Evolutionary conservation across 805 yeast genomes (phyloP), one percentile per base, ranked within the genome.

Genomic region (Zygosaccharomyces pseudorouxii): DNA sequence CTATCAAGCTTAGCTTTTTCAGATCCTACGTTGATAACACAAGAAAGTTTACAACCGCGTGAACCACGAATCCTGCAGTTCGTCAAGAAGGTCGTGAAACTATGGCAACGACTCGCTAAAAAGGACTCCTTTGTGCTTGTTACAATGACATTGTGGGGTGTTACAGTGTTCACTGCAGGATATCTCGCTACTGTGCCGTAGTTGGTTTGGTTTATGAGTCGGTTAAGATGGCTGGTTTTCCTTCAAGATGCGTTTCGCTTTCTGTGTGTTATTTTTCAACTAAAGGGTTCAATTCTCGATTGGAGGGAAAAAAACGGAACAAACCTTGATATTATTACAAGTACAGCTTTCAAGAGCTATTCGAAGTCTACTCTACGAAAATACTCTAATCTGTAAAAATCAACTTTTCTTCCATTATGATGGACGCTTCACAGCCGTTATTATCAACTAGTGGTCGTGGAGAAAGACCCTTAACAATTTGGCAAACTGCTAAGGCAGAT

Each of bases 401-500:
- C 19, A 8, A 14, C 9, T 14, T 14, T 9, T 11, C 11, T 11
- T 12, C 18, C n/a, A 11, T 18, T 25, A 29, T 41, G 31, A 46
- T 47, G 49, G 54, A 51, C 27, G 47, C 46, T 29, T 47, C 54
- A 6, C 51, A 51, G 22, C 54, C 54, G 25, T 38, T 51, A 18
- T 23, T 51, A 25, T 10, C 47, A 16, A 40, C 49, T 14, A 44
- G 42, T 29, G 18, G n/a, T 11, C 35, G 10, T 28, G 25, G 37
- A 12, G 35, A 45, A 19, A 39, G 40, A 18, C 30, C 46, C 23
- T 19, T 38, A 3, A 45, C 55, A 6, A 41, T 50, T 27, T 47
- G 45, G 48, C 49, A 65, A 69, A 7, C 56, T 27, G 39, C 53
- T 1, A 49, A 55, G 42, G 35, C 54, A 22, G 68, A 65, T 42